Base-by-base conservation (phyloP, 345 rosid genomes). In the Pugionium cornutum region DNA sequence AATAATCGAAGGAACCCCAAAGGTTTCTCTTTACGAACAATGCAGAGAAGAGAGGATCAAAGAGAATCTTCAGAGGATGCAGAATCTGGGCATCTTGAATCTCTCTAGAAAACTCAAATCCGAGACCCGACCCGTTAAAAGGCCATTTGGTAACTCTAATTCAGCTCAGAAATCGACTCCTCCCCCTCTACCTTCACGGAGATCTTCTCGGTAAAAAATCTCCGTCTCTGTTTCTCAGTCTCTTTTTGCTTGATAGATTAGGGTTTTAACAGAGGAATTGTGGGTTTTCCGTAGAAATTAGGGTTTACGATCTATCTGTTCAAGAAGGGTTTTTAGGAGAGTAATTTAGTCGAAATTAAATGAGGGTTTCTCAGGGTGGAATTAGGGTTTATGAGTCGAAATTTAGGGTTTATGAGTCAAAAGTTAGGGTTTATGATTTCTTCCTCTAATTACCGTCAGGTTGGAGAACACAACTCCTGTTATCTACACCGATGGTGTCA, bases 1-100 rank as follows among this genome's bases (percentile, higher is more conserved):
- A 42, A 53, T 5, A 11, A 34, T 53, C 66, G 8, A 35, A 57
- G 57, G 49, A 67, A 70, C 33, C 57, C 32, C 25, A 43, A 62
- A 30, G 64, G 72, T 76, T 7, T 80, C 92, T 4, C 55, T 51
- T 10, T 89, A 89, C 66, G 97, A 92, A 56, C 84, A 67, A 66
- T 77, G 87, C 7, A 83, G 98, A 67, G 88, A 87, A 68, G 88
- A 83, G 43, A 77, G 94, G 53, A 88, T 92, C 84, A 89, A 72
- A 57, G 84, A 82, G 54, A 89, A 92, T 79, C 84, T 79, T 40
- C 83, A 82, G 55, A 65, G 87, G 46, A 78, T 89, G 96, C 84
- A 84, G 43, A 81, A 85, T 40, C 82, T 92, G 0, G 98, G 98
- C 35, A 69, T 92, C 62, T 31, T 64, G 43, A 85, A 89, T 44